phyloP scores from a whole-genome alignment of 345 rosid species.

The Eucalyptus pauciflora region DNA sequence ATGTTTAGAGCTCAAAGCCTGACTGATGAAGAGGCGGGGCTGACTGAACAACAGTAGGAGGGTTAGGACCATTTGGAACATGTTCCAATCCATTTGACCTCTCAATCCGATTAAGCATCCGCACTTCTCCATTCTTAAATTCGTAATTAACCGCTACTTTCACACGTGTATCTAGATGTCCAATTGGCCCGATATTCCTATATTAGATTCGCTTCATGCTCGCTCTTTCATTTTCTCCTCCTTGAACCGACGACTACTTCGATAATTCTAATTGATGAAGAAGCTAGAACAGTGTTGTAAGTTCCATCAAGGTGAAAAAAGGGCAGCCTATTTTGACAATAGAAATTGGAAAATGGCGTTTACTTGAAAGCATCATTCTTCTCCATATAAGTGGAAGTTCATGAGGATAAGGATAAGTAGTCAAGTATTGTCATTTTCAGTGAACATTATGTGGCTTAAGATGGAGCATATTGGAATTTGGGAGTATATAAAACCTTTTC shows the following conservation, averaged over 20 bases:
- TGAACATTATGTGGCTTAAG: not conserved
- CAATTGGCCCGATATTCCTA: not conserved
- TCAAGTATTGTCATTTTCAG: not conserved
- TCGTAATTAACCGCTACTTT: not conserved
- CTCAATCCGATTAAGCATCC: not conserved
- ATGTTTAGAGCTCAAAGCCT: not conserved
- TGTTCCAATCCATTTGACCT: not conserved
- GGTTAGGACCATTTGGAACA: not conserved
- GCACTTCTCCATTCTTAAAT: not conserved
- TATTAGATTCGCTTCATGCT: not conserved
- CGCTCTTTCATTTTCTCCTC: not conserved
- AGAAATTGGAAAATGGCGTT: not conserved
- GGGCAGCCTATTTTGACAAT: not conserved
- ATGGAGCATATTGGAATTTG: not conserved
- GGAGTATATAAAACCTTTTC: not conserved
- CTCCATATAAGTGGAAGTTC: not conserved
- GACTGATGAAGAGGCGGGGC: not conserved
- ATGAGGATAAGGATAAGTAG: not conserved
- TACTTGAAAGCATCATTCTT: not conserved
- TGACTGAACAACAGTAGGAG: not conserved
- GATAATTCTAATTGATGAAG: not conserved
- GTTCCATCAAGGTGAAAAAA: not conserved
- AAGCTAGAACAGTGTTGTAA: not conserved
- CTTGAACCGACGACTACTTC: not conserved
- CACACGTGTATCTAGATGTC: not conserved